phyloP scores from a whole-genome alignment of 352 stramenopile species.

The Globisporangium cederbergense region DNA sequence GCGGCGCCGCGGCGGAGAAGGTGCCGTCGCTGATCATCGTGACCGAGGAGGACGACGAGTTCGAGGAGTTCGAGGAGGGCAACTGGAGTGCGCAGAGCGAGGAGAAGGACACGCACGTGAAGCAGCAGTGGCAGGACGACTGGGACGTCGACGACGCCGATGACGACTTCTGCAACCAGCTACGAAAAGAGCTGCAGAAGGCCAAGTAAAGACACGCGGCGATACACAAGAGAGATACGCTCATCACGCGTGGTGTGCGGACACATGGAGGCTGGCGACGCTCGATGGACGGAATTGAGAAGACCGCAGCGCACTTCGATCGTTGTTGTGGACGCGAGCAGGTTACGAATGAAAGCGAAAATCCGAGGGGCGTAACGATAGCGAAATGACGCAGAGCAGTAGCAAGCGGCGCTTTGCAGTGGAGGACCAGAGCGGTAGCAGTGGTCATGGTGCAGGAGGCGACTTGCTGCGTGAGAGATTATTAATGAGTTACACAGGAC shows the following conservation, averaged over 20 bases:
- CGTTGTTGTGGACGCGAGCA: neutral
- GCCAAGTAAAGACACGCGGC: conserved; percentile 39
- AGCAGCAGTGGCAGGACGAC: conserved; percentile 92
- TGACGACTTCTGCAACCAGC: conserved; percentile 91
- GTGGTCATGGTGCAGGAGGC: too few relatives aligned
- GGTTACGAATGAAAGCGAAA: neutral
- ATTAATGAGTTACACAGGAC: too few relatives aligned
- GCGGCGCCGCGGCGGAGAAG: conserved; percentile 38
- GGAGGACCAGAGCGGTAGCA: too few relatives aligned
- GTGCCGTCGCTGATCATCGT: conserved; percentile 66
- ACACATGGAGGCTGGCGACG: neutral
- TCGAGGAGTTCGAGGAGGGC: conserved; percentile 86
- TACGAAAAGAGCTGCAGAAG: conserved; percentile 88
- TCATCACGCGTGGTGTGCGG: neutral
- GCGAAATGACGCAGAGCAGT: neutral
- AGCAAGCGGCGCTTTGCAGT: neutral
- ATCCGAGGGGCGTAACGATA: neutral
- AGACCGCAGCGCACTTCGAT: neutral
- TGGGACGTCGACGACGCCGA: conserved; percentile 92
- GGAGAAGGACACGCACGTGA: conserved; percentile 80
- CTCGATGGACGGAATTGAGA: neutral
- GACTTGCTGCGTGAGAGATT: too few relatives aligned
- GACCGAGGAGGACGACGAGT: conserved; percentile 88
- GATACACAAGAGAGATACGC: neutral
- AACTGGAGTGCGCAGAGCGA: conserved; percentile 72